These are phyloP conservation scores for Drechslerella coelobrocha DNA, from an alignment of 2,329 filamentous ascomycete species.

Conservation along the genomic window DNA sequence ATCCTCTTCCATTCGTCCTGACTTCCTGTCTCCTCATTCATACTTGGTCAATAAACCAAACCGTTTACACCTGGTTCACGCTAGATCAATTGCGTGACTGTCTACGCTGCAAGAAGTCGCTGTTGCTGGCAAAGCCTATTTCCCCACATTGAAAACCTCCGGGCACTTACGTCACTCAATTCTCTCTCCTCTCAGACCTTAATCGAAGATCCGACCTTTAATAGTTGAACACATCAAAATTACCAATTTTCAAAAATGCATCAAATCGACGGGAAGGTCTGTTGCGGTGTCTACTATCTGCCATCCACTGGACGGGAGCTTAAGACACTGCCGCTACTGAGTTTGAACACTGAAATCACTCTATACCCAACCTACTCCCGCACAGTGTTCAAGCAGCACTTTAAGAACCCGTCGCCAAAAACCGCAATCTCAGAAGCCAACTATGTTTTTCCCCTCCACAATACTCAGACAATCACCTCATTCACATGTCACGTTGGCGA, in stretches of 20 bases:
- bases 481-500: slow-evolving; percentile 71
- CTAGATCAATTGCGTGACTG: too few relatives aligned
- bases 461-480: slow-evolving; percentile 72
- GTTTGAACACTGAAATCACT: slow-evolving; percentile 34
- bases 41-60: too few relatives aligned
- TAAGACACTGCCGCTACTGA: slow-evolving; percentile 33
- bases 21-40: too few relatives aligned
- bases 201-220: too few relatives aligned
- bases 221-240: too few relatives aligned
- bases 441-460: slow-evolving; percentile 75
- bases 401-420: slow-evolving; percentile 65
- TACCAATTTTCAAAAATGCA: slow-evolving; percentile 18
- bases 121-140: too few relatives aligned
- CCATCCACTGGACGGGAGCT: slow-evolving; percentile 16
- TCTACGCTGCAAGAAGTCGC: too few relatives aligned
- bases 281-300: slow-evolving; percentile 39
- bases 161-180: too few relatives aligned
- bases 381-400: slow-evolving; percentile 65
- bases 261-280: slow-evolving; percentile 22
- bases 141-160: too few relatives aligned
- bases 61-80: too few relatives aligned
- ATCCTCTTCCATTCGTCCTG: too few relatives aligned
- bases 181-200: too few relatives aligned
- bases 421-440: slow-evolving; percentile 64
- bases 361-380: slow-evolving; percentile 56